Base-by-base conservation (phyloP, 441 rosid genomes). In the Gossypium gossypioides region DNA sequence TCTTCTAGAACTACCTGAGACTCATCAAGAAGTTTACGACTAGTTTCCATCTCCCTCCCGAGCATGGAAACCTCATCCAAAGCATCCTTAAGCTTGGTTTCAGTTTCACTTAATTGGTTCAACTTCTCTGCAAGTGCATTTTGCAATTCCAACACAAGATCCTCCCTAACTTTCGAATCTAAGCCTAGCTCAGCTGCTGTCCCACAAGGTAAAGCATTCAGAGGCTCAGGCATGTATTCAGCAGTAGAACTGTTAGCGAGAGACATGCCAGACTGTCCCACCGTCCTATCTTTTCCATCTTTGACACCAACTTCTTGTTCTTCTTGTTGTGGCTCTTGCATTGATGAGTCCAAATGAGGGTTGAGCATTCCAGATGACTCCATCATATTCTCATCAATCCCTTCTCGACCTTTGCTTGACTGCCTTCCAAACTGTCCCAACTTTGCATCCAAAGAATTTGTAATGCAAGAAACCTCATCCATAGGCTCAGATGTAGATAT, bases 401-500 rank as follows among this genome's bases (percentile, higher is more conserved):
- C 98, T 86, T 92, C 98, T 75, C 91, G 81, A 72, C 80, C 83
- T 85, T 88, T 93, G 84, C 88, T 84, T 51, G 83, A 80, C 77
- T 87, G 96, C 78, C 87, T 81, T 48, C 83, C 76, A 66, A 87
- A 79, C 71, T 72, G 84, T 32, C 85, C 83, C 58, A 85, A 69
- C 72, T 87, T 90, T 54, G 78, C 71, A 70, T 87, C 85, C 71
- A 82, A 78, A 25, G 88, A 81, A 85, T 80, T 86, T 66, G 97
- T 89, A 72, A 93, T 83, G 79, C 92, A 93, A 9, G 99, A 96
- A 74, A 93, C 89, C 80, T 88, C 99, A 76, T 93, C 99, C 99
- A 96, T 96, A 74, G 93, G 87, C 80, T 96, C 99, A 21, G 91
- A 78, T 22, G 89, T 77, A 70, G 88, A 86, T 68, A 75, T 63